phyloP scores from a whole-genome alignment of 345 rosid species.

The Citrus trifoliata region DNA sequence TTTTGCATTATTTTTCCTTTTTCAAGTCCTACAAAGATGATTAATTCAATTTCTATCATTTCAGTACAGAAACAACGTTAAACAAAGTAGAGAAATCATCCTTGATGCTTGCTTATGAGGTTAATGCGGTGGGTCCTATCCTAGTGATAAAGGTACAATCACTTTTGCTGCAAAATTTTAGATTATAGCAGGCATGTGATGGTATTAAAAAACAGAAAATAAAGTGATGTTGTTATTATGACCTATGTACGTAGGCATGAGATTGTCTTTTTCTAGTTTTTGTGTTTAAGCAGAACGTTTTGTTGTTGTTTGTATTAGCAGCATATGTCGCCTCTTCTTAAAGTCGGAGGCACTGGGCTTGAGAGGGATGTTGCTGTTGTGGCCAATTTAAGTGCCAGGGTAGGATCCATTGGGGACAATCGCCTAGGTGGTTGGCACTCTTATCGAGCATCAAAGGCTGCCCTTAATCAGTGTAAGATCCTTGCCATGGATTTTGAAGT shows the following conservation, averaged over 20 bases:
- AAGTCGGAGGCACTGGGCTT: constrained; percentile 68
- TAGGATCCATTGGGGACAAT: constrained; percentile 86
- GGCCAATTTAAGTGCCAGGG: constrained; percentile 89
- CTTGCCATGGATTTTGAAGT: constrained; percentile 4
- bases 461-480: constrained; percentile 74
- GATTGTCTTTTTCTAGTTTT: neutral
- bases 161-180: neutral
- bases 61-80: constrained; percentile 83
- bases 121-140: constrained; percentile 85
- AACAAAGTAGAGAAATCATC: constrained; percentile 80
- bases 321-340: constrained; percentile 98
- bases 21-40: neutral
- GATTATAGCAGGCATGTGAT: neutral
- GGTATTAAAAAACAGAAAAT: neutral
- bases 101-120: constrained; percentile 75
- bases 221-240: neutral
- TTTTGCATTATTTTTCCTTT: neutral
- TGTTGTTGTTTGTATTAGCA: constrained; percentile 34
- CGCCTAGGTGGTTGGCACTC: constrained; percentile 90
- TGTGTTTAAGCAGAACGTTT: neutral
- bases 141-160: constrained; percentile 63
- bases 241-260: neutral
- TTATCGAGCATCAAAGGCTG: constrained; percentile 84
- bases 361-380: constrained; percentile 76
- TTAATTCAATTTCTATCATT: constrained; percentile 23